A percentile compares a stretch with the other conserved stretches of the same genome.
Evolutionary conservation across 1,284 basidiomycete species (phyloP).

Genomic region (Cutaneotrichosporon daszewskae): DNA sequence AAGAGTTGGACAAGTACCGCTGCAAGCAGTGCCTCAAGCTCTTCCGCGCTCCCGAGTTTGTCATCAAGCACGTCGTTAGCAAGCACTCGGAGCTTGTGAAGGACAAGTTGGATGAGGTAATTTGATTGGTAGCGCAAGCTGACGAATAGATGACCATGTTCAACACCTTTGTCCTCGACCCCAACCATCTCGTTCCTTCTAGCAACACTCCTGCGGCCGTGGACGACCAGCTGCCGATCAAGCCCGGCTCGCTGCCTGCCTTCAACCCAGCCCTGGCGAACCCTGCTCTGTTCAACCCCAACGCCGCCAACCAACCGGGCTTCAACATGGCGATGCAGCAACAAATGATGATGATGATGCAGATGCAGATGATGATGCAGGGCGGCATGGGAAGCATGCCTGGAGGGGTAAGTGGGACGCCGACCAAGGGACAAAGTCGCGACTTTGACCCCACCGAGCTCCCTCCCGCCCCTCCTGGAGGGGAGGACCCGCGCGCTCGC

Average conservation of each 20-base stretch:
- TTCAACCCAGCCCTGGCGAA: conserved; percentile 25
- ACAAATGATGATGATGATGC: conserved; percentile 49
- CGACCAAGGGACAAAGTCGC: conserved; percentile 9
- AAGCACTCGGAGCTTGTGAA: conserved; percentile 74
- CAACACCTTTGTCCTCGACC: conserved; percentile 90
- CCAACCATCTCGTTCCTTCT: conserved; percentile 74
- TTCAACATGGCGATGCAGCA: conserved; percentile 43
- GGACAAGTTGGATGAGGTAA: conserved; percentile 42
- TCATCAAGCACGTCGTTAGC: conserved; percentile 88
- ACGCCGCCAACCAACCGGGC: conserved; percentile 13
- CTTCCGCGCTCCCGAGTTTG: conserved; percentile 90
- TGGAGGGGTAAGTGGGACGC: conserved; percentile 1
- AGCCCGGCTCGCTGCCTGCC: conserved; percentile 13
- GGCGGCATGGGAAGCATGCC: conserved; percentile 9
- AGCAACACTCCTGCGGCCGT: conserved; percentile 42
- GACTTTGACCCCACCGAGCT: conserved; percentile 13
- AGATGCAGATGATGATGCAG: conserved; percentile 46
- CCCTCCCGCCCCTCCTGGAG: conserved; percentile 30
- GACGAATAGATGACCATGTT: conserved; percentile 68
- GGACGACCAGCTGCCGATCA: conserved; percentile 35
- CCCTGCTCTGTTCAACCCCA: conserved; percentile 18
- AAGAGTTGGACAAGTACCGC: conserved; percentile 89
- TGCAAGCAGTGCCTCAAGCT: conserved; percentile 92
- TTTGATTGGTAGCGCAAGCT: conserved; percentile 13
- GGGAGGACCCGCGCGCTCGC: conserved; percentile 43